Base-by-base conservation (phyloP, 2,329 filamentous ascomycete genomes). In the Pleurostoma richardsiae region DNA sequence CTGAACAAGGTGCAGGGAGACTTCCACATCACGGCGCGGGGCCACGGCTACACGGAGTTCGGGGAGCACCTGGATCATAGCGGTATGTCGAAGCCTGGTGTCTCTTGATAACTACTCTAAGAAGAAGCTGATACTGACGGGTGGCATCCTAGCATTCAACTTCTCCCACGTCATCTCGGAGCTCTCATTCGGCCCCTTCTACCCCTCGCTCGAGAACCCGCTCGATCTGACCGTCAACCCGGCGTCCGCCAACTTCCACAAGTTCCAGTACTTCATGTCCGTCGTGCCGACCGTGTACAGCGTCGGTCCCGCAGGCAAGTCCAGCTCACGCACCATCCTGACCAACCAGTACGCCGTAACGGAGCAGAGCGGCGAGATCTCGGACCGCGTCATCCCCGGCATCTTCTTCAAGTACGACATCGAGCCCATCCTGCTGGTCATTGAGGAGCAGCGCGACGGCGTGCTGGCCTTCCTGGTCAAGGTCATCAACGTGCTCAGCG, bases 341-440 rank as follows among this genome's bases (percentile, higher is more conserved):
- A 97, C 94, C 11, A 99, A 99, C 74, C 94, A 99, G 68, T 99
- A 99, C 72, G 94, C 92, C 50, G 94, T 96, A 1, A 97, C 91
- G 1, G 89, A 91, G 62, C 91, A 97, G 72, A 86, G 80, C 56
- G 81, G 84, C 58, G 70, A 75, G 33, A 78, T 95, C 39, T 72
- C 76, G 46, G 86, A 95, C 59, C 82, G 75, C 56, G 71, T 73
- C 49, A 80, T 96, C 1, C 94, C 94, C 0, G 94, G 94, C 30
- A 83, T 99, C 52, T 99, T 97, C 65, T 88, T 99, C 79, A 99
- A 97, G 72, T 99, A 95, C 70, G 92, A 97, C 64, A 96, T 99
- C 57, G 94, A 99, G 74, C 94, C 94, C 2, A 91, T 99, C 58
- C 72, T 94, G 64, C 74, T 99, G 45, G 85, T 86, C 29, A 85